Evolutionary conservation across 441 rosid species (phyloP).

Genomic region (Sinapis alba): DNA sequence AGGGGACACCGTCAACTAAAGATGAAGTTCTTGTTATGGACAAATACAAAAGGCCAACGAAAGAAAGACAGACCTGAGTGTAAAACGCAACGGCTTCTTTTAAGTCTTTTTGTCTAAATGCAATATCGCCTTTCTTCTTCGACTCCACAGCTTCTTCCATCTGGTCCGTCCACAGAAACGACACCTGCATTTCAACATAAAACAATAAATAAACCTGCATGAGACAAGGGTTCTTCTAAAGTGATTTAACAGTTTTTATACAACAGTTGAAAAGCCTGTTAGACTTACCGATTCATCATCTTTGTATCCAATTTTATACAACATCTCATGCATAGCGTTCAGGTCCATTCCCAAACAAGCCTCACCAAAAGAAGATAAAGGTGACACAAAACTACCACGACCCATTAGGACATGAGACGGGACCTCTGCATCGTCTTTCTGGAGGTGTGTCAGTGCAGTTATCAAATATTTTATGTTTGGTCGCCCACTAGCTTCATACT

Average conservation of each 20-base stretch:
- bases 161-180: conserved; percentile 91
- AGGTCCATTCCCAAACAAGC: conserved; percentile 80
- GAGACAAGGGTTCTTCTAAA: not conserved
- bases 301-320: conserved; percentile 80
- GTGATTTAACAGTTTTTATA: not conserved
- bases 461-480: conserved; percentile 74
- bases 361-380: conserved; percentile 77
- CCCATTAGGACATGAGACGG: conserved; percentile 88
- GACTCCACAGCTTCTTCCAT: conserved; percentile 85
- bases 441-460: conserved; percentile 73
- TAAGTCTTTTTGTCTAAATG: conserved; percentile 77
- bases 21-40: conserved; percentile 20
- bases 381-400: conserved; percentile 47
- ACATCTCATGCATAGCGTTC: conserved; percentile 76
- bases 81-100: conserved; percentile 67
- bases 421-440: conserved; percentile 76
- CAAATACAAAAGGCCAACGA: not conserved
- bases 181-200: conserved; percentile 58
- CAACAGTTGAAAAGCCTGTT: conserved; percentile 47
- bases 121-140: conserved; percentile 83
- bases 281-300: conserved; percentile 82
- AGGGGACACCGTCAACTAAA: conserved; percentile 16
- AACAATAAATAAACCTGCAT: not conserved
- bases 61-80: conserved; percentile 61
- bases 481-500: conserved; percentile 78